phyloP scores from a whole-genome alignment of 169 alveolate genomes.

The Eimeria necatrix region DNA sequence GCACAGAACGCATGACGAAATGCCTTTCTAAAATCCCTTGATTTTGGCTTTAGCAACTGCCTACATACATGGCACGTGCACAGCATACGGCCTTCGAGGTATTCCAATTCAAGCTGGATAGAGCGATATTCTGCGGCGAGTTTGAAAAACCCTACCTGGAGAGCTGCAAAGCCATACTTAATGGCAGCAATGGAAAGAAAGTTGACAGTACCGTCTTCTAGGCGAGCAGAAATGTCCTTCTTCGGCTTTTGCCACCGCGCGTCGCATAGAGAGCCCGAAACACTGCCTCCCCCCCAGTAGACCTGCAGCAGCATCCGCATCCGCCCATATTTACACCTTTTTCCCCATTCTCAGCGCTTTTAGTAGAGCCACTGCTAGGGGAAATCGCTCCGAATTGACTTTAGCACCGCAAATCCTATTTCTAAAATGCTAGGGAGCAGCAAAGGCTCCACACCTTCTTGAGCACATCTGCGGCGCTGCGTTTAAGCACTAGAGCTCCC shows the following conservation, averaged over 20 bases:
- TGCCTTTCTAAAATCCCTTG: not conserved
- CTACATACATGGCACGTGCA: no score
- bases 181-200: constrained; percentile 84
- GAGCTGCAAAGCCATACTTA: constrained; percentile 77
- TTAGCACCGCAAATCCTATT: not conserved
- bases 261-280: constrained; percentile 83
- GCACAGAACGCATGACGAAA: not conserved
- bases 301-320: not conserved
- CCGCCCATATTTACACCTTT: not conserved
- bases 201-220: constrained; percentile 85
- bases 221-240: constrained; percentile 74
- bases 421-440: not conserved
- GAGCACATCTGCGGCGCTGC: constrained; percentile 65
- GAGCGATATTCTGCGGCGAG: no score
- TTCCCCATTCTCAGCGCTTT: not conserved
- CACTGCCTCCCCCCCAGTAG: constrained; percentile 87
- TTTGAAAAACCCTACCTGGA: constrained; percentile 49
- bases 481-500: constrained; percentile 82
- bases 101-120: no score
- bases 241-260: constrained; percentile 82
- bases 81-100: no score
- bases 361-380: not conserved
- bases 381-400: not conserved
- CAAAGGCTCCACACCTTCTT: constrained; percentile 67
- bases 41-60: no score